Conservation (phyloP, 441 rosid species). For the Pelargonium australe region DNA sequence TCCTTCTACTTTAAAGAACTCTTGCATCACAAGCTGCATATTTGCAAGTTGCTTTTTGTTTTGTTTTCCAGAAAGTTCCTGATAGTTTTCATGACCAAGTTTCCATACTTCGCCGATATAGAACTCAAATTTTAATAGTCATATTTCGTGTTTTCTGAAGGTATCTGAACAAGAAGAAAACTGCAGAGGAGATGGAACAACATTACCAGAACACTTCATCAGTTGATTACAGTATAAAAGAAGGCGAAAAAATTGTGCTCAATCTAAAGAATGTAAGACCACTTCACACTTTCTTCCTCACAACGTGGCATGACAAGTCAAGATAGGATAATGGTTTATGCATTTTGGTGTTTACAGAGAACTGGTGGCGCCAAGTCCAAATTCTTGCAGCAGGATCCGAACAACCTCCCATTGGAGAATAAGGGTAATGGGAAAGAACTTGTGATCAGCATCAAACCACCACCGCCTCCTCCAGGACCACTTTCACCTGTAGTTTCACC, state of each 20-base stretch:
- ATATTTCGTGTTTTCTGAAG: slow-evolving; percentile 28
- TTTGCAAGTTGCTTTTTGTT: slow-evolving; percentile 12
- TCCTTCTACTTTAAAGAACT: not conserved
- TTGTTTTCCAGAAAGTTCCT: not conserved
- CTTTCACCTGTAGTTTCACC: slow-evolving; percentile 54
- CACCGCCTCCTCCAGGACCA: slow-evolving; percentile 72
- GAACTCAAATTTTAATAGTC: not conserved
- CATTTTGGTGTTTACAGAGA: slow-evolving; percentile 33
- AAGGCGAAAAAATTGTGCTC: slow-evolving; percentile 80
- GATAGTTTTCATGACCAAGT: not conserved
- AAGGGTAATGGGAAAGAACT: slow-evolving; percentile 51
- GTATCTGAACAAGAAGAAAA: slow-evolving; percentile 87
- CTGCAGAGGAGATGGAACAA: slow-evolving; percentile 97
- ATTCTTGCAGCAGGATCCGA: slow-evolving; percentile 48
- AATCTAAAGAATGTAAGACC: slow-evolving; percentile 62
- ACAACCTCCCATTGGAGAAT: slow-evolving; percentile 50
- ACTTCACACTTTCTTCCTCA: not conserved
- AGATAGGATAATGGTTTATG: slow-evolving; percentile 1
- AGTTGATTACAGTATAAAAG: slow-evolving; percentile 81
- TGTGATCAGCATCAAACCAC: slow-evolving; percentile 50
- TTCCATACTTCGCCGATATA: not conserved
- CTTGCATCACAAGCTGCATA: not conserved
- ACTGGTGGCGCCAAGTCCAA: slow-evolving; percentile 41
- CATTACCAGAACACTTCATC: slow-evolving; percentile 72
- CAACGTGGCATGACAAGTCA: not conserved